These are phyloP conservation scores for Laetiporus sulphureus DNA, from an alignment of 1,284 basidiomycete genomes.

Conservation along the genomic window DNA sequence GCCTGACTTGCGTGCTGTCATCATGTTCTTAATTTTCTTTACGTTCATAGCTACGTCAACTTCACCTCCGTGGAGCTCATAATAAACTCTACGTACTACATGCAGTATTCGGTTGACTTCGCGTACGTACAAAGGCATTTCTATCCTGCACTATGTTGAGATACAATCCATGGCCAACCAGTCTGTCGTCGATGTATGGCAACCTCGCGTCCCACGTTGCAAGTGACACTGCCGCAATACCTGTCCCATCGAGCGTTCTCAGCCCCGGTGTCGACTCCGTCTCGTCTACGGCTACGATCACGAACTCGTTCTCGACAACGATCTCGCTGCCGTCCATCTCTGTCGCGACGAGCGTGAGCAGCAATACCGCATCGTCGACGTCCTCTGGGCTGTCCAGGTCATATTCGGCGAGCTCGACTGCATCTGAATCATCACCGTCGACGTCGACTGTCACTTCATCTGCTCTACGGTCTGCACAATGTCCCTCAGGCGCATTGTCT, in stretches of 20 bases:
- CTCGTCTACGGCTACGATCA: conserved; percentile 10
- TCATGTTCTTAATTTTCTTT: neutral
- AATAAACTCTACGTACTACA: conserved; percentile 31
- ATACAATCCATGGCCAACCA: conserved; percentile 18
- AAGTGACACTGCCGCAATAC: conserved; percentile 38
- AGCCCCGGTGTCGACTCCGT: conserved; percentile 15
- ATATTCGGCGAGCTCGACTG: too few species aligned
- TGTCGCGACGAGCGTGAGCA: too few species aligned
- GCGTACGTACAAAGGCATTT: conserved; percentile 27
- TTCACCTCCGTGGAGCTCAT: conserved; percentile 40
- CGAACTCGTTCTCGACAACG: conserved; percentile 5
- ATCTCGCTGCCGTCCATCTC: too few species aligned
- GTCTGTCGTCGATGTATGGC: conserved; percentile 53
- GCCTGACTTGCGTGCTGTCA: neutral
- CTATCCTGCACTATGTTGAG: neutral
- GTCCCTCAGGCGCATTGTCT: too few species aligned
- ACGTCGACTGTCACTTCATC: too few species aligned
- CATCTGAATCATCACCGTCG: too few species aligned
- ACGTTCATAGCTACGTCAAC: conserved; percentile 44
- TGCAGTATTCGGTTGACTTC: conserved; percentile 50
- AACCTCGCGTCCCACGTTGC: conserved; percentile 42
- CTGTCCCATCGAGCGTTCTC: conserved; percentile 35
- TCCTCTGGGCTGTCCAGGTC: too few species aligned
- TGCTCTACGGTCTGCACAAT: too few species aligned
- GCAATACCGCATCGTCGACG: too few species aligned